Conservation (phyloP, 2,329 filamentous ascomycete genomes). For the Drechslera avenae region DNA sequence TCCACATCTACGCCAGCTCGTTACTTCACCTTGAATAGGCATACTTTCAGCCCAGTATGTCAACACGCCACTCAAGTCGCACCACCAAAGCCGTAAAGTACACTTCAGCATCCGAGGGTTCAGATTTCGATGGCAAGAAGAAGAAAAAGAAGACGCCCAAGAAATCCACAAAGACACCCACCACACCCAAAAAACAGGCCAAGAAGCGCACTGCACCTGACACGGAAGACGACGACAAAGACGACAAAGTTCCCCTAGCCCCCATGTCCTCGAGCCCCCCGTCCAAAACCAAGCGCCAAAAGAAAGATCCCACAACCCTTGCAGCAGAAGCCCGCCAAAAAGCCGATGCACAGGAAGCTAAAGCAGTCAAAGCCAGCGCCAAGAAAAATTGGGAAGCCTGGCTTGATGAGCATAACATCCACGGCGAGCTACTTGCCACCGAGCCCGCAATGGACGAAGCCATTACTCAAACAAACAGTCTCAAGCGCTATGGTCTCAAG, state of each 20-base stretch:
- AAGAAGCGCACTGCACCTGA: neutral
- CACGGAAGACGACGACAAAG: neutral
- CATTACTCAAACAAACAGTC: conserved; percentile 21
- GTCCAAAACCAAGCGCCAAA: conserved; percentile 12
- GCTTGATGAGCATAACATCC: neutral
- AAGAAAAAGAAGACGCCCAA: neutral
- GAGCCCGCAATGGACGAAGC: conserved; percentile 9
- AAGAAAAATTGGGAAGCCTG: conserved; percentile 13
- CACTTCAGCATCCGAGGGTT: conserved; percentile 18
- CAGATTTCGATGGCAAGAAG: conserved; percentile 17
- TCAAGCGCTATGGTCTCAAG: conserved; percentile 21
- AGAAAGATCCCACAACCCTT: conserved; percentile 6
- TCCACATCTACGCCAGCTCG: too few species aligned
- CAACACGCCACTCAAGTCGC: conserved; percentile 17
- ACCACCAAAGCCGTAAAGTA: conserved; percentile 22
- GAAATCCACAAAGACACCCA: neutral
- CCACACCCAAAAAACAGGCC: conserved; percentile 12
- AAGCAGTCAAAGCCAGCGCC: conserved; percentile 4
- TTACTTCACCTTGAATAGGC: too few species aligned
- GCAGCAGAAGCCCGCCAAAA: conserved; percentile 1
- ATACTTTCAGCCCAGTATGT: conserved; percentile 8
- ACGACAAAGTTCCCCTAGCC: neutral
- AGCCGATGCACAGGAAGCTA: neutral
- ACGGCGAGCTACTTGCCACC: conserved; percentile 3
- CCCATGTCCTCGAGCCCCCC: neutral